Evolutionary conservation across 2,329 filamentous ascomycete genomes (phyloP).

Genomic region (Trichoderma lentiforme): DNA sequence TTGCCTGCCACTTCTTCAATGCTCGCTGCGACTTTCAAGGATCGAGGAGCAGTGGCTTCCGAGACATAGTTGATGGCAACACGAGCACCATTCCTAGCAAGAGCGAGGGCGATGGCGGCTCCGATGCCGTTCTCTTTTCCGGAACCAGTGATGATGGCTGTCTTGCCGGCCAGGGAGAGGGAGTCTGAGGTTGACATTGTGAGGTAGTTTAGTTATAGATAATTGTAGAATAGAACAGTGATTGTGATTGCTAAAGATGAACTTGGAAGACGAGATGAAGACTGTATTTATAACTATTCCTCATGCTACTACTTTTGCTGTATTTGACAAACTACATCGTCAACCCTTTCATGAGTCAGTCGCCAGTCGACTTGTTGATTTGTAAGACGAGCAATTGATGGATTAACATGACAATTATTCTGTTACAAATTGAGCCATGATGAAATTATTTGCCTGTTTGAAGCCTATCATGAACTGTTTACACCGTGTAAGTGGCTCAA

Average conservation of each 20-base stretch:
- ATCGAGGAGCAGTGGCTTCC: slow-evolving; percentile 29
- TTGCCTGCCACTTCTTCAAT: slow-evolving; percentile 3
- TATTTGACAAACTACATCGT: neutral
- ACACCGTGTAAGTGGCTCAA: neutral
- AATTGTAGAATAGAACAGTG: neutral
- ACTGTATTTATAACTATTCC: neutral
- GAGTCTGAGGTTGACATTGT: neutral
- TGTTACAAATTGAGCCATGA: neutral
- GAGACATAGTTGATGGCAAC: slow-evolving; percentile 40
- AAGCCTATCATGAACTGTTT: neutral
- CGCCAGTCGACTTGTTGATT: neutral
- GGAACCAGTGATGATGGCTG: slow-evolving; percentile 43
- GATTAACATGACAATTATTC: too few species aligned
- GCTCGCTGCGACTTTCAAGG: slow-evolving; percentile 18
- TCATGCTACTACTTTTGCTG: too few species aligned
- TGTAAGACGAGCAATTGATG: neutral
- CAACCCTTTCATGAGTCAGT: neutral
- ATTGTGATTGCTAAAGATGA: neutral
- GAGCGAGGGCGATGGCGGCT: slow-evolving; percentile 35
- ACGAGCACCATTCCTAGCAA: slow-evolving; percentile 38
- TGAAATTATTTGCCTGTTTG: too few species aligned
- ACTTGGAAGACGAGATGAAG: too few species aligned
- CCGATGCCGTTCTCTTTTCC: slow-evolving; percentile 40
- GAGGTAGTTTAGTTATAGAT: neutral
- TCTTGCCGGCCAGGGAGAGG: slow-evolving; percentile 37